Evolutionary conservation across 2,329 filamentous ascomycete genomes (phyloP), one percentile per base, ranked within the genome.

Genomic region (Thielaviopsis punctulata): DNA sequence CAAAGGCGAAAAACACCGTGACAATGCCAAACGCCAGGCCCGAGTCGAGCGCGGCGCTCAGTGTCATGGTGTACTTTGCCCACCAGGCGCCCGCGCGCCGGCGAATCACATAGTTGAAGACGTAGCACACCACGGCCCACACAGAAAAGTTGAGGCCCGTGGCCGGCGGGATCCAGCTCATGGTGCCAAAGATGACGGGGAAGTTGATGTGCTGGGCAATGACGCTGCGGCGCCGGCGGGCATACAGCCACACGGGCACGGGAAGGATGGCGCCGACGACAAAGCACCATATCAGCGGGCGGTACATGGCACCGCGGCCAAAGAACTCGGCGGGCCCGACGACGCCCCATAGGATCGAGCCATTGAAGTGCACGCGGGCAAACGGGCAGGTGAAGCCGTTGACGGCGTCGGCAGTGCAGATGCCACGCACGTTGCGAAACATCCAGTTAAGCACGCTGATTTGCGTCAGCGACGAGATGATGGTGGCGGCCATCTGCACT

Each of bases 391-490:
- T 89, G 67, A 93, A 93, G 10, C 86, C 85, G 60, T 88, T 89
- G 62, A 89, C 76, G n/a, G 86, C 86, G 47, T 82, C 66, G 0
- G 83, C 70, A 0, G 85, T 90, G 67, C 87, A 94, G 50, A 93
- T 79, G 1, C 79, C 79, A 0, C 77, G 77, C 43, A 94, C 82
- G 61, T 86, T 80, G 57, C 67, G 68, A 59, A 93, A 87, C 82
- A 92, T 92, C 86, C 86, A 94, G 66, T 93, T 93, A 33, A 94
- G 74, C 1, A 92, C 84, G 36, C 75, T 76, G 56, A 93, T 89
- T 63, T 93, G 87, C 0, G 85, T 89, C 39, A 92, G 60, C 10
- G 82, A 87, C 0, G 84, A 86, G 48, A 90, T 75, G 49, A 86
- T 66, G 0, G 84, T 88, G 19, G 84, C 84, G 8, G 79, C 75